Base-by-base conservation (phyloP, 441 rosid species). In the Adansonia grandidieri region DNA sequence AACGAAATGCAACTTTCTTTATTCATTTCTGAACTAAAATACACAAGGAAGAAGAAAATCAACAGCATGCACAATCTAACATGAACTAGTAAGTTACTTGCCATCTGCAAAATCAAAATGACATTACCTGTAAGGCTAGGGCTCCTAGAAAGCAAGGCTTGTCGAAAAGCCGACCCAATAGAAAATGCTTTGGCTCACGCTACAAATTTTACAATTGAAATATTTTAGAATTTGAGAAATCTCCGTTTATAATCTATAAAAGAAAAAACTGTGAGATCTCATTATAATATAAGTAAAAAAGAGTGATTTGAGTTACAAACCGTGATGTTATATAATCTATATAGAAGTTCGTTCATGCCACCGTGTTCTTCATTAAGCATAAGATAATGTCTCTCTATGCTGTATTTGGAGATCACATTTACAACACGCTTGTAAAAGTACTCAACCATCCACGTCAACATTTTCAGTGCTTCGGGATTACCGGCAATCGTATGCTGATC, bases 61-160 rank as follows among this genome's bases (percentile, higher is more conserved):
- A 5, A 54, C 17, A 54, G 57, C 17, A 51, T 13, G 57, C 57
- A 51, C 6, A 17, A 14, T 6, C 7, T 1, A 54, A 54, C 19
- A 54, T 54, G 20, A n/a, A 54, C 0, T 4, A n/a, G 0, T 54
- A n/a, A n/a, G 13, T 6, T 44, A 44, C 9, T 6, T 44, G 47
- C 47, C 9, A n/a, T 69, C 3, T 13, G 13, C 48, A 75, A 58
- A 71, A 7, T 24, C 68, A 53, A 28, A 28, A 28, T 28, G 24
- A 65, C 45, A 40, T 73, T 80, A 89, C 95, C 91, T 91, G 86
- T 15, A 91, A 60, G 37, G 97, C 98, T 17, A 95, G 95, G 79
- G 89, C 79, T 2, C 99, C 99, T 10, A 95, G 92, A 82, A 95
- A 95, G 86, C 98, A 95, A 45, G 99, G 98, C 80, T 95, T 95